Evolutionary conservation across 306 rosid species (phyloP), one percentile per base, ranked within the genome.

Genomic region (Datisca glomerata): DNA sequence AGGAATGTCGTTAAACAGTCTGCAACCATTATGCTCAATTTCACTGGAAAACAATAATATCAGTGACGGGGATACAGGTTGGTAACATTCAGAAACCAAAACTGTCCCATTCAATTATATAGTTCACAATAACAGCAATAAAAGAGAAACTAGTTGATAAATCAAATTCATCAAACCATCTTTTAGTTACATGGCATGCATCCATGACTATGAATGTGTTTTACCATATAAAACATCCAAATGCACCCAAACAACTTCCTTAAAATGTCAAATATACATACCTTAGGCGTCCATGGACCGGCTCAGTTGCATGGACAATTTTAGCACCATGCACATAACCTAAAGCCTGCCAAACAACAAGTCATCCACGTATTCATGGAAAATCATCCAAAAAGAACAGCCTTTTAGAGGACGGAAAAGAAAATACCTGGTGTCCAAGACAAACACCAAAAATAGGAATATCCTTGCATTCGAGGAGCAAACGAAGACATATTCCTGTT

Each of bases 271-370:
- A 54, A 50, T 43, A 27, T 66, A 84, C 46, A 27, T 66, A 84
- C 95, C 98, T 89, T 56, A 89, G 57, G 45, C 93, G 93, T 18
- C 98, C 98, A 66, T 89, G 98, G 54, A 84, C 68, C 34, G 98
- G 92, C 70, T 89, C 96, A 37, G 85, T 18, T 68, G 98, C 98
- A 33, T 66, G 96, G 67, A 84, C 84, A 56, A 89, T 71, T 61
- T 64, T 80, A 68, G 93, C 96, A 23, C 98, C 98, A 50, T 89
- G 86, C 47, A 68, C 95, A 51, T 72, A 78, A 46, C 96, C 98
- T 66, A 89, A 78, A 53, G 98, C 98, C 98, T 89, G 65, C 34
- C 48, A 48, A 34, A 67, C 28, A 45, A 64, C 46, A 41, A 23
- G 41, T 16, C 40, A 48, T 53, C 32, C 57, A 62, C 38, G 28